These are phyloP conservation scores for Chenopodium quinoa DNA, from an alignment of 148 eudicot genomes.

Conservation along the genomic window DNA sequence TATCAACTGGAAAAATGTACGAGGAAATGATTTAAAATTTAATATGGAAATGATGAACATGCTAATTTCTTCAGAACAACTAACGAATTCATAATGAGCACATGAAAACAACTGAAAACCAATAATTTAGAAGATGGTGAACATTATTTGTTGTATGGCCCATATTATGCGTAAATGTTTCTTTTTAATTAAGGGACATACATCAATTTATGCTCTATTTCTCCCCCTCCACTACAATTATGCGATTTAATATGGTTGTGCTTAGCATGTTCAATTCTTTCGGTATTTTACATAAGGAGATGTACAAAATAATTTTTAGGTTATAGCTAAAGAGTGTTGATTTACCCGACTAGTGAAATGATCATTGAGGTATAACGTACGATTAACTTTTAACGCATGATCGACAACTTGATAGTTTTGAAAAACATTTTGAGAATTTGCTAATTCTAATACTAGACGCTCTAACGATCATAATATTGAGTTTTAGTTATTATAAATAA, in stretches of 20 bases:
- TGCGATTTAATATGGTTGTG: background rate
- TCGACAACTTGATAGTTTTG: too few relatives aligned
- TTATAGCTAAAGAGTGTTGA: too few relatives aligned
- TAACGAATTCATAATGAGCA: constrained; percentile 32
- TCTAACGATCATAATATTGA: too few relatives aligned
- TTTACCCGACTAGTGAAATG: too few relatives aligned
- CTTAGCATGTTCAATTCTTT: background rate
- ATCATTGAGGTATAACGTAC: too few relatives aligned
- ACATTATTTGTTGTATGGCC: constrained; percentile 25
- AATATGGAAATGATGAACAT: constrained; percentile 14
- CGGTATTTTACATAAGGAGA: background rate
- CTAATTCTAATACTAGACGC: too few relatives aligned
- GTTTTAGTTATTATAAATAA: too few relatives aligned
- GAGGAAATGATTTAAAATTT: background rate
- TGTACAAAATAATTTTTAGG: too few relatives aligned
- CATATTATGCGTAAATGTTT: constrained; percentile 10
- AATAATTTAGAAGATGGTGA: constrained; percentile 24
- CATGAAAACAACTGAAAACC: constrained; percentile 33
- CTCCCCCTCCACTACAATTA: background rate
- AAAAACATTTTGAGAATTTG: too few relatives aligned
- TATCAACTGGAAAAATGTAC: constrained; percentile 25
- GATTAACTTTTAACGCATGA: too few relatives aligned
- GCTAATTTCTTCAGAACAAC: constrained; percentile 30
- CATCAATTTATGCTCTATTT: background rate
- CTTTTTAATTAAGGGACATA: background rate